phyloP scores from a whole-genome alignment of 73 alveolate species.

The Urostyla sp. region DNA sequence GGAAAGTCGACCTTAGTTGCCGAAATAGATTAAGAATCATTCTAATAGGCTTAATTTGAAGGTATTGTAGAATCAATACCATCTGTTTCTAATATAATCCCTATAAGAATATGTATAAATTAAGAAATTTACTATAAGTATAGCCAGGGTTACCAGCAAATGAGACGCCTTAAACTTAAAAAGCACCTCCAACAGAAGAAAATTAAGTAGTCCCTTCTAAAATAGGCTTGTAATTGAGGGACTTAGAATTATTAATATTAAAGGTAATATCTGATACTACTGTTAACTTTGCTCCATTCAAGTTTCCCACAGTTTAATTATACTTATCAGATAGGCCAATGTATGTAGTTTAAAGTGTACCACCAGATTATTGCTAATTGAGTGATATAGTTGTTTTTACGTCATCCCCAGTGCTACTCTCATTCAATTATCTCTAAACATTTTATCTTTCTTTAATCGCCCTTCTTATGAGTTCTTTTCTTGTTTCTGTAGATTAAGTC shows the following conservation, averaged over 20 bases:
- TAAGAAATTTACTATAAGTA: conserved; percentile 2
- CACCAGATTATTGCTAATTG: no score
- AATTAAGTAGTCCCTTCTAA: conserved; percentile 13
- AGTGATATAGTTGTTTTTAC: no score
- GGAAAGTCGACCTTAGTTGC: no score
- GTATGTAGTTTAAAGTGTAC: conserved; percentile 1
- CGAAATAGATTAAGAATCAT: no score
- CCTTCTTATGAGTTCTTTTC: no score
- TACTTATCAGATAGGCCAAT: conserved; percentile 42
- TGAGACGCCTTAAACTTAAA: background rate
- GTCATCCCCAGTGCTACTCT: no score
- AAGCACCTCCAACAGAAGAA: conserved; percentile 1
- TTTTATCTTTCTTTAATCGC: no score
- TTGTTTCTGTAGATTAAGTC: no score
- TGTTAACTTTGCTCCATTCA: background rate
- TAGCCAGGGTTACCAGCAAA: conserved; percentile 46
- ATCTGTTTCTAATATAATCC: conserved; percentile 36
- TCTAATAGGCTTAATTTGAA: background rate
- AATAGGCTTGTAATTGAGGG: background rate
- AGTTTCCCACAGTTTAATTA: conserved; percentile 19
- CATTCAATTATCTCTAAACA: no score
- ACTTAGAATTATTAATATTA: background rate
- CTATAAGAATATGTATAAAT: no score
- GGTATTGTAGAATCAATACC: conserved; percentile 19
- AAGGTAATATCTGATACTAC: conserved; percentile 14